These are phyloP conservation scores for Poronia punctata DNA, from an alignment of 495 filamentous ascomycete genomes.

Conservation along the genomic window DNA sequence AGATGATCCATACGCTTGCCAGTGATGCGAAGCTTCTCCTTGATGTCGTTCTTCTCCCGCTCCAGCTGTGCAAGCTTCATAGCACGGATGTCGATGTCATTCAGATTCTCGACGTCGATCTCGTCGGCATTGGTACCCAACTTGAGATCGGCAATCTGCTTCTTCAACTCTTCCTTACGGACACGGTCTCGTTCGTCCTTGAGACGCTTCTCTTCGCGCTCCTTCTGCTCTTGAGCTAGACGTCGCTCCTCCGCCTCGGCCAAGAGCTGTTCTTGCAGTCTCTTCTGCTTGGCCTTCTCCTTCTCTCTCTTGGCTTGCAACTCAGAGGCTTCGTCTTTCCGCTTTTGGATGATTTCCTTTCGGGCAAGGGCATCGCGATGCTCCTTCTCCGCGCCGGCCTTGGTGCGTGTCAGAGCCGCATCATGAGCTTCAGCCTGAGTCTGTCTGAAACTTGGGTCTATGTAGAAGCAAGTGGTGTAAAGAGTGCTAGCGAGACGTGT, in stretches of 20 bases:
- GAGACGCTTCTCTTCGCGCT: slow-evolving; percentile 82
- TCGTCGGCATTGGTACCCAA: slow-evolving; percentile 71
- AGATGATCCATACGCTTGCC: slow-evolving; percentile 96
- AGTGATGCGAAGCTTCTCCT: slow-evolving; percentile 81
- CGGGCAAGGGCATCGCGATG: slow-evolving; percentile 82
- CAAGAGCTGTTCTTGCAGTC: slow-evolving; percentile 72
- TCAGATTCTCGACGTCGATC: slow-evolving; percentile 64
- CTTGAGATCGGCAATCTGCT: slow-evolving; percentile 91
- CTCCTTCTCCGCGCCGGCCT: slow-evolving; percentile 83
- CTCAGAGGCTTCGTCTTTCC: slow-evolving; percentile 87
- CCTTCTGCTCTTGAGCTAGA: slow-evolving; percentile 80
- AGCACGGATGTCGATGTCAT: slow-evolving; percentile 85
- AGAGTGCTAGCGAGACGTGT: slow-evolving; percentile 85
- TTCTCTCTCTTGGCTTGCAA: slow-evolving; percentile 80
- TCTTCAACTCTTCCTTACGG: slow-evolving; percentile 87
- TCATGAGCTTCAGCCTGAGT: slow-evolving; percentile 71
- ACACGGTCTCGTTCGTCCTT: slow-evolving; percentile 87
- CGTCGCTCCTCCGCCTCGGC: slow-evolving; percentile 83
- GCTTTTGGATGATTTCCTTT: slow-evolving; percentile 87
- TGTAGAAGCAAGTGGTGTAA: slow-evolving; percentile 88
- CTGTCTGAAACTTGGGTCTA: slow-evolving; percentile 82
- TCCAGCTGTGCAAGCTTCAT: slow-evolving; percentile 94
- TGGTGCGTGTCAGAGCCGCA: slow-evolving; percentile 69
- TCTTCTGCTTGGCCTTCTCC: slow-evolving; percentile 82
- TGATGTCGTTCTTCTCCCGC: slow-evolving; percentile 92